These are phyloP conservation scores for Fusarium pseudonygamai DNA, from an alignment of 2,329 filamentous ascomycete genomes.

Conservation along the genomic window DNA sequence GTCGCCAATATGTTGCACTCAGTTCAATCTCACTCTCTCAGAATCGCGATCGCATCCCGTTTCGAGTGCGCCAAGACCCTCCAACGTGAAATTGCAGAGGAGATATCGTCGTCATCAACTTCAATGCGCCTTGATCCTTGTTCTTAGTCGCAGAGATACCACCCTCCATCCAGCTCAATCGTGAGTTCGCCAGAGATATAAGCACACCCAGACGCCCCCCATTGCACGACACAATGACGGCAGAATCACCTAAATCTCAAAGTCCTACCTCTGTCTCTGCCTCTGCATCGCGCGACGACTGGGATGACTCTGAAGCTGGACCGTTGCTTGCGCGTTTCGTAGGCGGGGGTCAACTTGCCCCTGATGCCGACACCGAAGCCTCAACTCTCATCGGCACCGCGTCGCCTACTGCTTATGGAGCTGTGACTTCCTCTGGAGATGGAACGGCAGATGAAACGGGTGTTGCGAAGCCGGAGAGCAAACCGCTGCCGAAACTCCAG, in stretches of 20 bases:
- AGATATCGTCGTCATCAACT: not conserved
- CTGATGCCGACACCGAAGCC: constrained; percentile 39
- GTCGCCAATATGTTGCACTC: constrained; percentile 1
- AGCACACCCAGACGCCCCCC: not conserved
- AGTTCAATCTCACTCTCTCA: not conserved
- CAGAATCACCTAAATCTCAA: not conserved
- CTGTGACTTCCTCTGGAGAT: constrained; percentile 1
- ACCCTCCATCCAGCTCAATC: not conserved
- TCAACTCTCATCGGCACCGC: constrained; percentile 39
- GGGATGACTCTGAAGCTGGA: constrained; percentile 32
- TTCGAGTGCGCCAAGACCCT: not conserved
- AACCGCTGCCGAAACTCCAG: constrained; percentile 61
- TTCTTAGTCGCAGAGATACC: not conserved
- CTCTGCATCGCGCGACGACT: not conserved
- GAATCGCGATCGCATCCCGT: not conserved
- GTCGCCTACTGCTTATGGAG: constrained; percentile 19
- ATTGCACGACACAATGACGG: constrained; percentile 18
- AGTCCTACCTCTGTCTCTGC: not conserved
- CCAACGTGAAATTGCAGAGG: not conserved
- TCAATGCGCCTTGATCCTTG: not conserved
- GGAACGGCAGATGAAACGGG: not conserved
- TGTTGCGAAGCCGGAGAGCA: constrained; percentile 1
- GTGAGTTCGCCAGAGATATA: not conserved
- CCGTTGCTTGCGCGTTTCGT: constrained; percentile 40
- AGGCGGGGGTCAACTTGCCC: constrained; percentile 16